Evolutionary conservation across 345 rosid genomes (phyloP), one percentile per base, ranked within the genome.

Genomic region (Syzygium jambos): DNA sequence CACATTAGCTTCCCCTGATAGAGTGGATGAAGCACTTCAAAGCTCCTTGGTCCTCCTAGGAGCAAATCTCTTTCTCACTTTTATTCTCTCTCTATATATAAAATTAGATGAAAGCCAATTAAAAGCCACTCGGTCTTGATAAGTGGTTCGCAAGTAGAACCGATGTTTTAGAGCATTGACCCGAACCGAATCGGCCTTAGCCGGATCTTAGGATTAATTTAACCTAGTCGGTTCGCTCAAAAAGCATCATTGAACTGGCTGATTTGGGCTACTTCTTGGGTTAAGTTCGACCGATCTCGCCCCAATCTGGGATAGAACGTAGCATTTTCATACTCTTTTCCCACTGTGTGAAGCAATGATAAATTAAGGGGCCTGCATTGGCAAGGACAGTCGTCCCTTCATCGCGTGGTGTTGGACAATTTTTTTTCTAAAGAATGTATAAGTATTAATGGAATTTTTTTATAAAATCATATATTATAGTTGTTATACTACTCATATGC

Each of bases 1-100:
- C 78, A 30, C 23, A 30, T 30, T 65, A 65, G 0, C 21, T 65
- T 30, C 11, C 23, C 78, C 1, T 2, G 0, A 8, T 0, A 30
- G 23, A 65, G 78, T 30, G 0, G 12, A 4, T 30, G 23, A 16
- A 65, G 43, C 38, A 2, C 41, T 65, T 65, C 6, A 2, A 65
- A 65, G 43, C 43, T 30, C 23, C 43, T 65, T 30, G 22, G 11
- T 65, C 78, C 43, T 65, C 11, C 1, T 16, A 65, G 43, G 43
- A 2, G 43, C 78, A 65, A 16, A 16, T 65, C 78, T 65, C 78
- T 65, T 30, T 30, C 43, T 65, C 43, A 30, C 0, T 65, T 65
- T 43, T 43, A 43, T 43, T 43, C 7, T 43, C 46, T 43, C 46
- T 43, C 5, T 15, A 65, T 29, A 29, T 65, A 8, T 7, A 65